These are phyloP conservation scores for Solanum hybrid DNA, from an alignment of 305 asterid species.

Conservation along the genomic window DNA sequence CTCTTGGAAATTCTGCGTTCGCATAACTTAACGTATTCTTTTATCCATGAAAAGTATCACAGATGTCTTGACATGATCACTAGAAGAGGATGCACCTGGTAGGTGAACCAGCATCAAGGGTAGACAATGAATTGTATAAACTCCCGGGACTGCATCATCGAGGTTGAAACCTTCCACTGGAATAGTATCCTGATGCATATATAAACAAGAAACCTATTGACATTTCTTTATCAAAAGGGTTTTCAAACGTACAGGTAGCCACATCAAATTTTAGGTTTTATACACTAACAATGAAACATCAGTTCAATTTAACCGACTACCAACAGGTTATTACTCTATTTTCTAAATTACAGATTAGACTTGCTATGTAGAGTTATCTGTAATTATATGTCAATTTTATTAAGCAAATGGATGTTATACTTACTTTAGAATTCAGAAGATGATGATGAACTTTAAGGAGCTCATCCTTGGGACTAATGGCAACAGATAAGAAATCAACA, in stretches of 20 bases:
- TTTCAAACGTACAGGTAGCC: not conserved
- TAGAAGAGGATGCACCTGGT: slow-evolving; percentile 4
- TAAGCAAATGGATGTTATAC: not conserved
- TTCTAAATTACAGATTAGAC: not conserved
- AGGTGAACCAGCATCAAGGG: slow-evolving; percentile 18
- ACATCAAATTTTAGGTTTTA: not conserved
- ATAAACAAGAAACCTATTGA: not conserved
- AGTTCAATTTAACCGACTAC: not conserved
- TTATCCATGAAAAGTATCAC: not conserved
- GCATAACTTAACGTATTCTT: not conserved
- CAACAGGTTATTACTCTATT: not conserved
- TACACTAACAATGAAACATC: not conserved
- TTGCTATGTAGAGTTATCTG: not conserved
- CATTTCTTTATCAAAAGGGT: not conserved
- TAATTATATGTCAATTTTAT: not conserved
- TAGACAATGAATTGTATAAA: slow-evolving; percentile 11
- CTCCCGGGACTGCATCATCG: slow-evolving; percentile 2
- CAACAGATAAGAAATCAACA: no score
- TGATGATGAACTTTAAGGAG: not conserved
- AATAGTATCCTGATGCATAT: slow-evolving; percentile 4
- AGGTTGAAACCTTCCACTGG: slow-evolving; percentile 18
- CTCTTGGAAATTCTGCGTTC: not conserved
- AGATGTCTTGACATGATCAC: not conserved
- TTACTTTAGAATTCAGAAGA: not conserved
- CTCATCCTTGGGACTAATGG: no score